Conservation (phyloP, 1,284 basidiomycete genomes). For the Austroboletus rostrupii region DNA sequence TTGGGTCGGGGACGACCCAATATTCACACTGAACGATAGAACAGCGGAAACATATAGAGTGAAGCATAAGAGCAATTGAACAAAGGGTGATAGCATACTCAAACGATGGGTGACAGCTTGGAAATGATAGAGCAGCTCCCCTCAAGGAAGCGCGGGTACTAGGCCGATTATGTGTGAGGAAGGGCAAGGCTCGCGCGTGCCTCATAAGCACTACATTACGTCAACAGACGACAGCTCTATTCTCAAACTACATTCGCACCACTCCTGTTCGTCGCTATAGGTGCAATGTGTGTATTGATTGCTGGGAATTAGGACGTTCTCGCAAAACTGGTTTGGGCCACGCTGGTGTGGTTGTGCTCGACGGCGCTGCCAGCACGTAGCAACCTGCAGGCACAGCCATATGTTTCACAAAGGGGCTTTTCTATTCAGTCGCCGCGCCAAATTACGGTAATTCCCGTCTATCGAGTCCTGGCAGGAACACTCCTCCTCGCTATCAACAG, state of each 20-base stretch:
- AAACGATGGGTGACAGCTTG: constrained; percentile 13
- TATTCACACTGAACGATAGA: constrained; percentile 52
- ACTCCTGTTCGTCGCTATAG: too few relatives aligned
- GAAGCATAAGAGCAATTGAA: constrained; percentile 20
- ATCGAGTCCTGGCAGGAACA: background rate
- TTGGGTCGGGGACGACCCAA: constrained; percentile 43
- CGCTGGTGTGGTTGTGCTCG: too few relatives aligned
- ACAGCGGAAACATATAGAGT: constrained; percentile 21
- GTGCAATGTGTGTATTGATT: too few relatives aligned
- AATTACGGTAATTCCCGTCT: constrained; percentile 23
- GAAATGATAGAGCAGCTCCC: constrained; percentile 3
- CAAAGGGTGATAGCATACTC: constrained; percentile 21
- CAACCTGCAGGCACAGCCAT: too few relatives aligned
- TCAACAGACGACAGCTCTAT: too few relatives aligned
- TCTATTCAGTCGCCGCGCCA: constrained; percentile 15
- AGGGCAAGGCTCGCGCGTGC: background rate
- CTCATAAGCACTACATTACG: background rate
- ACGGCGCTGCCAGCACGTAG: too few relatives aligned
- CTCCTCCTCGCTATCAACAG: constrained; percentile 21
- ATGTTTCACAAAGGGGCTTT: too few relatives aligned
- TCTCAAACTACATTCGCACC: too few relatives aligned
- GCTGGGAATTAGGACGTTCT: too few relatives aligned
- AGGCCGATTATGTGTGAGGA: constrained; percentile 18
- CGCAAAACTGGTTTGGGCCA: too few relatives aligned
- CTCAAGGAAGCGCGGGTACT: constrained; percentile 4